Evolutionary conservation across 805 yeast species (phyloP).

Genomic region (Candida berthetii): DNA sequence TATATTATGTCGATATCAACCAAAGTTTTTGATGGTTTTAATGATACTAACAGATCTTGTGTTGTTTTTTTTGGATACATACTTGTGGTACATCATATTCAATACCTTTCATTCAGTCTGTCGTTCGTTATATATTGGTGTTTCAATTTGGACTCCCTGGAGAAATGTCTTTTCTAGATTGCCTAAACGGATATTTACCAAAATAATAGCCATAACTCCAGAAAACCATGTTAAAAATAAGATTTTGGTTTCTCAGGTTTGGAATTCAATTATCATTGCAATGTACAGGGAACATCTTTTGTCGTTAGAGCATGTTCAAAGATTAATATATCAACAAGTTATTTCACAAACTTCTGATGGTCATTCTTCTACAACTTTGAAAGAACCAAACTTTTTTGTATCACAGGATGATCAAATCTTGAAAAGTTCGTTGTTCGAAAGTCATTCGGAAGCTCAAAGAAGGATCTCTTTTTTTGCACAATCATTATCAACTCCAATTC

Average conservation of each 20-base stretch:
- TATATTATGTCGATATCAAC: conserved; percentile 47
- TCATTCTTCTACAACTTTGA: conserved; percentile 35
- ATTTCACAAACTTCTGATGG: conserved; percentile 24
- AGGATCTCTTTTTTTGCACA: conserved; percentile 88
- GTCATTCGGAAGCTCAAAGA: conserved; percentile 73
- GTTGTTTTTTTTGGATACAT: conserved; percentile 74
- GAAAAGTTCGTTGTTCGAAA: conserved; percentile 48
- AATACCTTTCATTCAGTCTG: conserved; percentile 69
- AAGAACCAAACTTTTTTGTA: conserved; percentile 74
- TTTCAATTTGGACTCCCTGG: conserved; percentile 89
- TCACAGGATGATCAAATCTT: conserved; percentile 76
- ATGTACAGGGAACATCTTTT: conserved; percentile 99
- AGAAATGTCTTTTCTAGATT: conserved; percentile 69
- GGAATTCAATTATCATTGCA: conserved; percentile 97
- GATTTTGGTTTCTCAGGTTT: conserved; percentile 93
- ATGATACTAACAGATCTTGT: conserved; percentile 57
- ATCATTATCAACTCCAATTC: conserved; percentile 80
- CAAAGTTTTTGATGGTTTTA: conserved; percentile 46
- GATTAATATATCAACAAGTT: conserved; percentile 92
- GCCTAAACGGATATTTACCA: conserved; percentile 71
- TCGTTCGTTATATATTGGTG: conserved; percentile 66
- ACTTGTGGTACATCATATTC: conserved; percentile 81
- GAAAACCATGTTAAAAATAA: conserved; percentile 96
- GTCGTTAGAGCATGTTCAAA: conserved; percentile 97
- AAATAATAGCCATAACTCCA: conserved; percentile 50